Evolutionary conservation across 2,329 filamentous ascomycete species (phyloP).

Genomic region (Fonsecaea multimorphosa): DNA sequence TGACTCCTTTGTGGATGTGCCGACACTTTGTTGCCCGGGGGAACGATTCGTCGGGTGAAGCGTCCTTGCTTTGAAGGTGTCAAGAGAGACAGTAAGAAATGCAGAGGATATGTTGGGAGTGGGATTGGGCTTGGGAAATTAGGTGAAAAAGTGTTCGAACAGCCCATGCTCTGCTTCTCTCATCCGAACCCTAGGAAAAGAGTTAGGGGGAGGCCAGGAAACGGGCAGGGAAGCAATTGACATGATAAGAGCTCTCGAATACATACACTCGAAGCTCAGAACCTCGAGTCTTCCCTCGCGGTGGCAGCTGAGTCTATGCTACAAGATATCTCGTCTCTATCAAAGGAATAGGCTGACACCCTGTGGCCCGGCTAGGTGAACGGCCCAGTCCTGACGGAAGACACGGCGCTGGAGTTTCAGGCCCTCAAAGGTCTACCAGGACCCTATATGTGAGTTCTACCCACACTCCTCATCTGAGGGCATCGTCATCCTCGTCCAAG

Average conservation of each 20-base stretch:
- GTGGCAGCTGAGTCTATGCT: neutral
- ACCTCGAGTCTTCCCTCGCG: neutral
- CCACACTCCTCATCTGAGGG: neutral
- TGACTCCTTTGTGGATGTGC: neutral
- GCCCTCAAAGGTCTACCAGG: constrained; percentile 90
- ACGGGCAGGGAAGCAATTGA: neutral
- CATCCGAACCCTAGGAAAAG: neutral
- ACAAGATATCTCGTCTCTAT: neutral
- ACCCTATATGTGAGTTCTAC: constrained; percentile 80
- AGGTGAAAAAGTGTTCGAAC: neutral
- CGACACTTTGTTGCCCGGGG: neutral
- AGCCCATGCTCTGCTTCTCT: neutral
- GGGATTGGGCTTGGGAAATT: neutral
- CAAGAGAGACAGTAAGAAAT: neutral
- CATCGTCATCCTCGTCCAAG: neutral
- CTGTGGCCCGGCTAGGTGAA: constrained; percentile 62
- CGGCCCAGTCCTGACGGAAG: constrained; percentile 91
- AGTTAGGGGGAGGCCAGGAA: neutral
- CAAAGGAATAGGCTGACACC: neutral
- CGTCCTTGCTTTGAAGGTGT: neutral
- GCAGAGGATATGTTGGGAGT: constrained; percentile 5
- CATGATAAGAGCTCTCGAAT: neutral
- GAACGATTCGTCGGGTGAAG: neutral
- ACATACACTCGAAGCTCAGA: neutral
- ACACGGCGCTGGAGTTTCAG: constrained; percentile 92